Percentiles rank a stretch among this genome's conserved stretches.
Evolutionary conservation across 140 eudicot genomes (phyloP).

Genomic region (Senecio squalidus): DNA sequence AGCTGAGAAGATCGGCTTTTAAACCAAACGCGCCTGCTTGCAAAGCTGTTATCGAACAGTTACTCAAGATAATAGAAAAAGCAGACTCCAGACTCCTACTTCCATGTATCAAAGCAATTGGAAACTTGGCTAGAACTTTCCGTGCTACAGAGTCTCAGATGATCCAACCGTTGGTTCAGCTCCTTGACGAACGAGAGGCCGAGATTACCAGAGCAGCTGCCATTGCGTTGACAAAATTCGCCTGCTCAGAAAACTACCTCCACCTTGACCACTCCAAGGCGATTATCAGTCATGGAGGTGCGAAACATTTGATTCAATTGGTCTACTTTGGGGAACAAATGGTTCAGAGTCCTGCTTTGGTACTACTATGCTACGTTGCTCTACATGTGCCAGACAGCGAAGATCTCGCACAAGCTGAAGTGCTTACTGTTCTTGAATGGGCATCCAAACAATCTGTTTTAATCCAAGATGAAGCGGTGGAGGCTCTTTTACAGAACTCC

Average conservation of each 20-base stretch:
- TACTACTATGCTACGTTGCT: constrained; percentile 61
- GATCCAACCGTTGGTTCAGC: constrained; percentile 51
- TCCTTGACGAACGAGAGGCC: constrained; percentile 58
- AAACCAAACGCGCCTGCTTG: constrained; percentile 71
- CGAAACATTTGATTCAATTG: constrained; percentile 46
- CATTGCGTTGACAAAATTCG: constrained; percentile 55
- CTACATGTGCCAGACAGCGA: constrained; percentile 61
- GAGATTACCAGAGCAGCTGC: constrained; percentile 52
- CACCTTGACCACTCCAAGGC: constrained; percentile 61
- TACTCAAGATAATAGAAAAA: constrained; percentile 43
- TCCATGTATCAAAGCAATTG: constrained; percentile 64
- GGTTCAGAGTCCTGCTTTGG: constrained; percentile 46
- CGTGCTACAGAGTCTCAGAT: constrained; percentile 70
- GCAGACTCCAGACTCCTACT: constrained; percentile 55
- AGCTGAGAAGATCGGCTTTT: constrained; percentile 56
- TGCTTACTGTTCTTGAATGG: constrained; percentile 62
- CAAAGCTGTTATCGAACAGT: constrained; percentile 74
- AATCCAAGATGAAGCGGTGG: constrained; percentile 44
- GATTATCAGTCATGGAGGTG: constrained; percentile 52
- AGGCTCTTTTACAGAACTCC: constrained; percentile 32
- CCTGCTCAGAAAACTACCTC: constrained; percentile 53
- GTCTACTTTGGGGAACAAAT: constrained; percentile 57
- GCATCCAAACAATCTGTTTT: constrained; percentile 47
- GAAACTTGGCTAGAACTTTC: constrained; percentile 72
- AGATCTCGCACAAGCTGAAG: constrained; percentile 60